Conservation (phyloP, 345 rosid species). For the Excoecaria agallocha region DNA sequence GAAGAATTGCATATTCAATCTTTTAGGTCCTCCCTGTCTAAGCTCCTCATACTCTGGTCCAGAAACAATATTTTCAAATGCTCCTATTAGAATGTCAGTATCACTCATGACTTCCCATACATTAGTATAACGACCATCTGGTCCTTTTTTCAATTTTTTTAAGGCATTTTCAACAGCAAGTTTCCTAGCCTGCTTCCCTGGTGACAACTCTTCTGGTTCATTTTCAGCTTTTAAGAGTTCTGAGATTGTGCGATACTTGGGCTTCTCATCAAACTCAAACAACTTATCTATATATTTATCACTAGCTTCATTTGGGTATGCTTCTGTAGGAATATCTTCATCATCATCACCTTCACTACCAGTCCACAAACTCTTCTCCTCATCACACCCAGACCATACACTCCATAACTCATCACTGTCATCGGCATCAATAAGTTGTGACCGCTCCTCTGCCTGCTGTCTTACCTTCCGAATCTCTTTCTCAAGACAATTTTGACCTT, state of each 20-base stretch:
- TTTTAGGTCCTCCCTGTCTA: slow-evolving; percentile 88
- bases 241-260: slow-evolving; percentile 77
- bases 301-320: slow-evolving; percentile 70
- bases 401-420: slow-evolving; percentile 86
- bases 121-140: slow-evolving; percentile 83
- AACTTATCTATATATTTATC: slow-evolving; percentile 73
- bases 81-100: slow-evolving; percentile 74
- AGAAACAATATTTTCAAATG: slow-evolving; percentile 83
- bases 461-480: slow-evolving; percentile 63
- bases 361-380: slow-evolving; percentile 90
- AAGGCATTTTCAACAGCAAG: slow-evolving; percentile 90
- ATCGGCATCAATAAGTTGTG: slow-evolving; percentile 67
- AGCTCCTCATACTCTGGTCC: slow-evolving; percentile 96
- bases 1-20: slow-evolving; percentile 83
- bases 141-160: slow-evolving; percentile 89
- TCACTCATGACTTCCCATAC: slow-evolving; percentile 98
- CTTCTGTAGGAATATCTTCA: slow-evolving; percentile 73
- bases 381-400: slow-evolving; percentile 91
- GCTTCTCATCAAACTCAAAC: slow-evolving; percentile 91
- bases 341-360: slow-evolving; percentile 87
- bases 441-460: slow-evolving; percentile 69
- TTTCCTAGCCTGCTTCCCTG: slow-evolving; percentile 84
- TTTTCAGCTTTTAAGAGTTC: slow-evolving; percentile 70
- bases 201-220: slow-evolving; percentile 87
- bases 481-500: slow-evolving; percentile 31